These are phyloP conservation scores for Hypsizygus marmoreus DNA, from an alignment of 768 basidiomycete genomes.

Conservation along the genomic window DNA sequence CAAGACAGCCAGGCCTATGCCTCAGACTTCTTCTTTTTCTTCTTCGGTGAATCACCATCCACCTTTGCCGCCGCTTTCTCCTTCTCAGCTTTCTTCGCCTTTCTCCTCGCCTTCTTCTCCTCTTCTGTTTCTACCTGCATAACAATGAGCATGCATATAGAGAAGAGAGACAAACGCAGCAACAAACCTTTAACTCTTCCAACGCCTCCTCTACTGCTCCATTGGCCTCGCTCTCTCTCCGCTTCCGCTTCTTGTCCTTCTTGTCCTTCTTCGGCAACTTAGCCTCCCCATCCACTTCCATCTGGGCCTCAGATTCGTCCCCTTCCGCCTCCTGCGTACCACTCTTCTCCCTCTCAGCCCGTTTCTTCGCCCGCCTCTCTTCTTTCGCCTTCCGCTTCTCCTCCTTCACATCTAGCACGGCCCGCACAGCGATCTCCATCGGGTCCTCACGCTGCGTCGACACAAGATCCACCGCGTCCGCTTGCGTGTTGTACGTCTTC, in stretches of 20 bases:
- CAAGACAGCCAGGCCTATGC: constrained; percentile 25
- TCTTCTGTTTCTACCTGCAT: constrained; percentile 73
- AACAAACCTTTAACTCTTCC: constrained; percentile 41
- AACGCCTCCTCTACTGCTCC: constrained; percentile 40
- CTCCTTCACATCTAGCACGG: constrained; percentile 79
- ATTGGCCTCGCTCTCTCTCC: constrained; percentile 59
- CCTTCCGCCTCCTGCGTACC: constrained; percentile 36
- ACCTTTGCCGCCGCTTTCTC: constrained; percentile 49
- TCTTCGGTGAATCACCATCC: constrained; percentile 49
- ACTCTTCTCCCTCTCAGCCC: constrained; percentile 48
- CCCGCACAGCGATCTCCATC: constrained; percentile 73
- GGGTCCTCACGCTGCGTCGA: constrained; percentile 83
- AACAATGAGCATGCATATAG: constrained; percentile 4
- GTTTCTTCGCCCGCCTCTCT: constrained; percentile 72
- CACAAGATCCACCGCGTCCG: constrained; percentile 81
- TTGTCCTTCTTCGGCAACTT: constrained; percentile 36
- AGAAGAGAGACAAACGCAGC: constrained; percentile 9
- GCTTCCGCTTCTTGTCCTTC: constrained; percentile 50
- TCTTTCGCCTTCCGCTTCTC: constrained; percentile 85
- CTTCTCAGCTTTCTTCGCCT: constrained; percentile 79
- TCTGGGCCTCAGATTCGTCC: constrained; percentile 28
- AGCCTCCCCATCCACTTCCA: constrained; percentile 49
- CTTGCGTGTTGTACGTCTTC: constrained; percentile 82
- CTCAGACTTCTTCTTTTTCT: constrained; percentile 63
- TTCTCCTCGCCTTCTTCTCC: constrained; percentile 79